Conservation (phyloP, 176 grass and related monocot species). For the Carex littledalei region DNA sequence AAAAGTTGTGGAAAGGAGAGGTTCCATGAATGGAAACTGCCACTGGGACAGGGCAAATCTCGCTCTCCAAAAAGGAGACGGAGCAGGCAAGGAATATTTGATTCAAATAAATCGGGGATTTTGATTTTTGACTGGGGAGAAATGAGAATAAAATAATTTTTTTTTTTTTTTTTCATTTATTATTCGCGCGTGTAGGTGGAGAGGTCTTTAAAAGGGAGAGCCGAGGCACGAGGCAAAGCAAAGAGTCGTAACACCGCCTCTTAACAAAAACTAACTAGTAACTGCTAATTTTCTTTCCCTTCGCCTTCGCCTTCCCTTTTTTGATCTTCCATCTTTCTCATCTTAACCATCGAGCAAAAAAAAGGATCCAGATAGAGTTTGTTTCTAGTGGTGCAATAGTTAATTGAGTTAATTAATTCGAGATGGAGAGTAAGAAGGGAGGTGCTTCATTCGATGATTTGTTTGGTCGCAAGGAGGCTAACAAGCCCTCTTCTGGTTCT, state of each 20-base stretch:
- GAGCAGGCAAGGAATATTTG: background rate
- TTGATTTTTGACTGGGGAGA: constrained; percentile 1
- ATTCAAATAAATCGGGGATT: background rate
- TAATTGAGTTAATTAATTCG: background rate
- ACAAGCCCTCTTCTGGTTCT: background rate
- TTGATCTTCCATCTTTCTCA: background rate
- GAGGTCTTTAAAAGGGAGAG: constrained; percentile 22
- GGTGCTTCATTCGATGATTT: constrained; percentile 18
- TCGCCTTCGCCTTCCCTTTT: background rate
- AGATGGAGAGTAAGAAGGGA: constrained; percentile 24
- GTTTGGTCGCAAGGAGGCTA: constrained; percentile 14
- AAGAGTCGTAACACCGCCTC: constrained; percentile 11
- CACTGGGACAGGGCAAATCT: background rate
- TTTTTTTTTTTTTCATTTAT: background rate
- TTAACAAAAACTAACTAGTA: background rate
- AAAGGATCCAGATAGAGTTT: background rate
- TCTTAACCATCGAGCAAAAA: background rate
- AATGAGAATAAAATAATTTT: background rate
- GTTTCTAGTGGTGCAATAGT: background rate
- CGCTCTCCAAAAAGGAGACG: background rate
- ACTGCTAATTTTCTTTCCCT: background rate
- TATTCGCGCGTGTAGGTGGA: background rate
- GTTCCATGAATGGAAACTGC: constrained; percentile 5
- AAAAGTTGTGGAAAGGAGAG: constrained; percentile 9
- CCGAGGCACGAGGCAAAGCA: constrained; percentile 13